These are phyloP conservation scores for Microascus cirrosus DNA, from an alignment of 2,329 filamentous ascomycete species.

Conservation along the genomic window DNA sequence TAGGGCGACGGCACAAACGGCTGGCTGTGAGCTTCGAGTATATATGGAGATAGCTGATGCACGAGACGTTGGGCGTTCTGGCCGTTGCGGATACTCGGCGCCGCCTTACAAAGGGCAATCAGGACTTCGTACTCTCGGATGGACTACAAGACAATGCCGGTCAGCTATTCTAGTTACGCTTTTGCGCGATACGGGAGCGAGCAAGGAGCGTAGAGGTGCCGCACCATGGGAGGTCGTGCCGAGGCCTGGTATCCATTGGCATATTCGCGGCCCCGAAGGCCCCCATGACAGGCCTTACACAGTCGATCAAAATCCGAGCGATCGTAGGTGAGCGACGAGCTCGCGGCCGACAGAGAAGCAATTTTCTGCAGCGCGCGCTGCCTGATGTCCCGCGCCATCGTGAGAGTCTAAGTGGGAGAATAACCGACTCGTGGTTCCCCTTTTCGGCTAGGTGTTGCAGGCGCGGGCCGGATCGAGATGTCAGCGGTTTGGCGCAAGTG, in stretches of 20 bases:
- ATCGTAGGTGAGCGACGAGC: constrained; percentile 42
- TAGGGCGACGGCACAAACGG: constrained; percentile 69
- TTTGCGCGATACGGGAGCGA: neutral
- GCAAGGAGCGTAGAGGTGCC: constrained; percentile 4
- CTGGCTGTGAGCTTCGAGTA: constrained; percentile 75
- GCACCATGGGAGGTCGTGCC: constrained; percentile 51
- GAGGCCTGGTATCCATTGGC: constrained; percentile 32
- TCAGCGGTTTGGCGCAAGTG: neutral
- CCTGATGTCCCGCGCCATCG: constrained; percentile 33
- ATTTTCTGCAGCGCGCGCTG: constrained; percentile 55
- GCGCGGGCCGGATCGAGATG: neutral
- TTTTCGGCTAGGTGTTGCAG: neutral
- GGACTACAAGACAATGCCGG: constrained; percentile 40
- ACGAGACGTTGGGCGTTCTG: constrained; percentile 69
- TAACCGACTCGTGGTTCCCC: neutral
- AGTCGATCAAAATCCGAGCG: constrained; percentile 52
- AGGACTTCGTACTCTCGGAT: constrained; percentile 87
- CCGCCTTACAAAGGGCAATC: constrained; percentile 82
- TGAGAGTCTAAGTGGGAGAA: neutral
- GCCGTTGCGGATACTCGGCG: constrained; percentile 57
- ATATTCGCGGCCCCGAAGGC: constrained; percentile 28
- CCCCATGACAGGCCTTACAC: constrained; percentile 44
- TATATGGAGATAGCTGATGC: constrained; percentile 71
- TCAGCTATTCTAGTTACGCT: neutral
- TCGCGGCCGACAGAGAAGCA: constrained; percentile 48